These are phyloP conservation scores for Aleurites moluccanus DNA, from an alignment of 441 rosid genomes.

Conservation along the genomic window DNA sequence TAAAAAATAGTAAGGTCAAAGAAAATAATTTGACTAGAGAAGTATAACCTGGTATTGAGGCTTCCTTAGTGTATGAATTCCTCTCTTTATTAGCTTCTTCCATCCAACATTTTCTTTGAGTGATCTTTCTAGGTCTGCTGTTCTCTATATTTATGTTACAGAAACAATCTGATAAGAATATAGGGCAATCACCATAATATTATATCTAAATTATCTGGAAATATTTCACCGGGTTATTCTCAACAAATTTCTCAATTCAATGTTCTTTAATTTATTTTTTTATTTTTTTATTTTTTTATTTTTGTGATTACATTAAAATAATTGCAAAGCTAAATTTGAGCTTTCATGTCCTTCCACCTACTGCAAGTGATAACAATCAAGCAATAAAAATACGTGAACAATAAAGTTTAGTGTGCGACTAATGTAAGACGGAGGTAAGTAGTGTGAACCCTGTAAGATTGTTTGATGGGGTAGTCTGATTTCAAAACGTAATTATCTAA, in stretches of 20 bases:
- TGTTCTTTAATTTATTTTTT: no score
- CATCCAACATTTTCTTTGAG: constrained; percentile 56
- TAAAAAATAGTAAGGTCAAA: constrained; percentile 11
- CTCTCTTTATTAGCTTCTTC: constrained; percentile 72
- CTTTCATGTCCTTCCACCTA: not conserved
- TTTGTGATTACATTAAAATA: not conserved
- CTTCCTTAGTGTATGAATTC: constrained; percentile 58
- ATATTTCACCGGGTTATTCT: not conserved
- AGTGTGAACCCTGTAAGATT: no score
- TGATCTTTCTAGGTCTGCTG: constrained; percentile 56
- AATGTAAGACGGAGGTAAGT: no score
- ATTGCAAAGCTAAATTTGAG: not conserved
- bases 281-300: no score
- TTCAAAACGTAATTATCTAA: no score
- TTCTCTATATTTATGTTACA: constrained; percentile 43
- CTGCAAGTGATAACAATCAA: not conserved
- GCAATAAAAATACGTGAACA: not conserved
- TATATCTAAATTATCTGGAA: not conserved
- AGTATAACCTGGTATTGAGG: constrained; percentile 68
- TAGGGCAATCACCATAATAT: not conserved
- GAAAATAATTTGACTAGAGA: not conserved
- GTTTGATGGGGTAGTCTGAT: no score
- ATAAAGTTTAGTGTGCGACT: not conserved
- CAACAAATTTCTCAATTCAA: not conserved
- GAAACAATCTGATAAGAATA: constrained; percentile 9